These are phyloP conservation scores for Agrocybe pediades DNA, from an alignment of 768 basidiomycete species.

Conservation along the genomic window DNA sequence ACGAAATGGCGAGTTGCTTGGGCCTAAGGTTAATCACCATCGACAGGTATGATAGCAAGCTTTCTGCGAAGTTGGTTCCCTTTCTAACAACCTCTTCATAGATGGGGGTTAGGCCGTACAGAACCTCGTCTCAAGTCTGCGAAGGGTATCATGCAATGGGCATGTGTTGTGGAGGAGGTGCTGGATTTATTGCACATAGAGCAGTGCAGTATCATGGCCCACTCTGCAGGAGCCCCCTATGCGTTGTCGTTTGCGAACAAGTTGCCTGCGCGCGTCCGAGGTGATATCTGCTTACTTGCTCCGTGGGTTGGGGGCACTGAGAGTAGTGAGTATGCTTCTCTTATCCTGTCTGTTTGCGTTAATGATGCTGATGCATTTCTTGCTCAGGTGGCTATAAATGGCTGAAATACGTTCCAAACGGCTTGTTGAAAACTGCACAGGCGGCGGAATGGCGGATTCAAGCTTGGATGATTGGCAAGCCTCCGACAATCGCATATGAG, in stretches of 20 bases:
- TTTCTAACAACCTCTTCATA: constrained; percentile 28
- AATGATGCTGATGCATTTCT: constrained; percentile 7
- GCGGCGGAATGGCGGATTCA: constrained; percentile 98
- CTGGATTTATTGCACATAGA: constrained; percentile 77
- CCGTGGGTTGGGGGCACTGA: constrained; percentile 97
- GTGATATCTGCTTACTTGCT: constrained; percentile 86
- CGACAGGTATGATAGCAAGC: constrained; percentile 64
- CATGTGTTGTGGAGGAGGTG: constrained; percentile 86
- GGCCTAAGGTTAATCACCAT: constrained; percentile 90
- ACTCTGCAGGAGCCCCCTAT: constrained; percentile 95
- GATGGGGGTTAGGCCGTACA: constrained; percentile 93
- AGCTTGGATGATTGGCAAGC: constrained; percentile 97
- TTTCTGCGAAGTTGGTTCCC: neutral
- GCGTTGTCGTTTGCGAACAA: constrained; percentile 86
- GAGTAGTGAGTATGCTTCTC: constrained; percentile 58
- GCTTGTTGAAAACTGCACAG: constrained; percentile 91
- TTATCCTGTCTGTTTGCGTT: constrained; percentile 9
- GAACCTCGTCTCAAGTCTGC: constrained; percentile 67
- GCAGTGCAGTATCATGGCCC: constrained; percentile 89
- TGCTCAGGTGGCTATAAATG: constrained; percentile 83
- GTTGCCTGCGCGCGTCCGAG: constrained; percentile 72
- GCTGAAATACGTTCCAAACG: constrained; percentile 95
- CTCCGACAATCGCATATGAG: constrained; percentile 80
- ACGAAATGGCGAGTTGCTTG: constrained; percentile 91
- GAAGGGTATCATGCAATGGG: constrained; percentile 89